A percentile compares a stretch with the other conserved stretches of the same genome.
These are phyloP conservation scores for Fraxinus sp. DNA, from an alignment of 305 asterid genomes.

Conservation along the genomic window DNA sequence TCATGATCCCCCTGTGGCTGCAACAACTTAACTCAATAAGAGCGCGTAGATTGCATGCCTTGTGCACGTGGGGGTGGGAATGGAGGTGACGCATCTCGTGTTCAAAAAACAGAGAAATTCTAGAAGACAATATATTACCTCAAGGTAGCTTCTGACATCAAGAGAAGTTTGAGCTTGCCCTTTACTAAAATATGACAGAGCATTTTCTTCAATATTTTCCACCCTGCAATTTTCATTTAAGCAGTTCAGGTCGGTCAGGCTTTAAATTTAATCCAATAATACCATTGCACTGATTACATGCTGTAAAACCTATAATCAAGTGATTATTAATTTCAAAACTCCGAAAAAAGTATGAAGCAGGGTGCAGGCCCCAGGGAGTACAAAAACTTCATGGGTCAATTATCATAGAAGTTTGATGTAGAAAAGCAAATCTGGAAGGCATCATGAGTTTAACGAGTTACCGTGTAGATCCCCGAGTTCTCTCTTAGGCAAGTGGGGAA, in stretches of 20 bases:
- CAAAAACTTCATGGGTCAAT: background rate
- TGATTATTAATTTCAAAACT: slow-evolving; percentile 9
- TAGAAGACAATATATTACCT: slow-evolving; percentile 42
- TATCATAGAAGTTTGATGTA: slow-evolving; percentile 5
- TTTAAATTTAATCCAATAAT: background rate
- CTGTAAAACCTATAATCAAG: background rate
- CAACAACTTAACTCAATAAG: slow-evolving; percentile 17
- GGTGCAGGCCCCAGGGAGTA: background rate
- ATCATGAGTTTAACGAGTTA: background rate
- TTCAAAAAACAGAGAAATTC: background rate
- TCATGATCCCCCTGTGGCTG: slow-evolving; percentile 35
- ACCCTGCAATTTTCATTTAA: slow-evolving; percentile 46
- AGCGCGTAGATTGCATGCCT: background rate
- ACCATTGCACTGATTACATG: background rate
- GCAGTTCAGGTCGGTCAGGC: background rate
- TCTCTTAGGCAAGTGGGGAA: background rate
- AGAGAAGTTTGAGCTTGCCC: slow-evolving; percentile 69
- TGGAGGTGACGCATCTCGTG: background rate
- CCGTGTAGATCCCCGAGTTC: too few relatives aligned
- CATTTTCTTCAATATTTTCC: slow-evolving; percentile 83
- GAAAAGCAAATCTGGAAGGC: slow-evolving; percentile 4
- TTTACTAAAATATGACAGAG: slow-evolving; percentile 58
- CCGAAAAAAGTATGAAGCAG: background rate
- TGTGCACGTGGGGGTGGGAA: background rate
- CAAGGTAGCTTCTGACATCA: slow-evolving; percentile 56